phyloP scores from a whole-genome alignment of 257 asterid species.

The Linaria vulgaris region DNA sequence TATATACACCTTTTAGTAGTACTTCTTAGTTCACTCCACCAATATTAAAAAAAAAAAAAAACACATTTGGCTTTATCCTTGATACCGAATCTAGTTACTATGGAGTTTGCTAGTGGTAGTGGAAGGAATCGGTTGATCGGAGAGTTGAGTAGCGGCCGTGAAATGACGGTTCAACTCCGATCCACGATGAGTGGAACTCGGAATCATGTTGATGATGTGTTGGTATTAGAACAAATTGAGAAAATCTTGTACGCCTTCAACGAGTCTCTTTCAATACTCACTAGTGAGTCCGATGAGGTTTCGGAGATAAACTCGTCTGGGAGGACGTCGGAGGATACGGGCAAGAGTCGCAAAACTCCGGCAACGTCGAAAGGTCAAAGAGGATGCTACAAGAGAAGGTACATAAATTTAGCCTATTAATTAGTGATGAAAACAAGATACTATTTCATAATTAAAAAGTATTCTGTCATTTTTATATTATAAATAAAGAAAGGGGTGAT shows the following conservation, averaged over 20 bases:
- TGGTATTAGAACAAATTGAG: slow-evolving; percentile 21
- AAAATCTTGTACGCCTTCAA: slow-evolving; percentile 38
- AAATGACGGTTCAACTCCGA: slow-evolving; percentile 36
- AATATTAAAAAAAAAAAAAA: too few species aligned
- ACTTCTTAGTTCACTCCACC: background rate
- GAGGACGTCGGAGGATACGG: slow-evolving; percentile 33
- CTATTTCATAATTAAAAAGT: too few species aligned
- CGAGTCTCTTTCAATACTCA: slow-evolving; percentile 39
- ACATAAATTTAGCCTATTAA: too few species aligned
- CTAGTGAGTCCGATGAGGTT: slow-evolving; percentile 31
- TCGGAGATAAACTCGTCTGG: slow-evolving; percentile 21
- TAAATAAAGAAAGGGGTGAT: too few species aligned
- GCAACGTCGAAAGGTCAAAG: slow-evolving; percentile 39
- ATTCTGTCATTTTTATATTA: too few species aligned
- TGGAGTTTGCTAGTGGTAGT: slow-evolving; percentile 23
- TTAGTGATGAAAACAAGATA: too few species aligned
- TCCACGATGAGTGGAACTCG: slow-evolving; percentile 23
- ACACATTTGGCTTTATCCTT: too few species aligned
- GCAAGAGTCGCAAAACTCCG: slow-evolving; percentile 42
- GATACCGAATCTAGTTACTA: too few species aligned
- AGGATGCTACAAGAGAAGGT: slow-evolving; percentile 66
- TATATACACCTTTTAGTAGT: slow-evolving; percentile 18
- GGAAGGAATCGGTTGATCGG: slow-evolving; percentile 30
- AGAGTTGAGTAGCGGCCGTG: slow-evolving; percentile 48
- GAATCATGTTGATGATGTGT: background rate